Evolutionary conservation across 2,329 filamentous ascomycete genomes (phyloP), one percentile per base, ranked within the genome.

Genomic region (Monosporascus cannonballus): DNA sequence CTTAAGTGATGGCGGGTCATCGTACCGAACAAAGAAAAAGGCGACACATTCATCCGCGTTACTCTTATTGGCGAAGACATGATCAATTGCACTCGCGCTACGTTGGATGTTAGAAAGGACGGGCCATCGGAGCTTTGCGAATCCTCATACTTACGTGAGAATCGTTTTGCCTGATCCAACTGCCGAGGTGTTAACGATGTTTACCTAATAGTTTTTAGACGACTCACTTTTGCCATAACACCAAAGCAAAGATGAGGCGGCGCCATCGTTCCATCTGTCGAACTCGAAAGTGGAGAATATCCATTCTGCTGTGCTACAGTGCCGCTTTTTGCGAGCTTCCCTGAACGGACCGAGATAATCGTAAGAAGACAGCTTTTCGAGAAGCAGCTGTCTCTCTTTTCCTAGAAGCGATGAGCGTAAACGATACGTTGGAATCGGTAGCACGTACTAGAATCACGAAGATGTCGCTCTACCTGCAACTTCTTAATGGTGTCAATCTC

Each of bases 161-260:
- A 64, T 59, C 3, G 60, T 63, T 50, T 68, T 69, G 7, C 66
- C 65, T 1, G 64, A 64, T 0, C 66, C 65, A 51, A 67, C 63
- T 66, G 11, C 30, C 30, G 11, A 14, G 4, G 30, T 34, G 30
- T 34, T 34, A 34, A 14, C 30, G 30, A 34, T 14, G 30, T 34
- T 34, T 14, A 34, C 11, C 3, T 5, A 2, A 54, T 38, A 48
- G 2, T 48, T 2, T 3, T 2, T 9, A 8, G 6, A 49, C 46
- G 30, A 56, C 63, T 54, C 38, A 68, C 66, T 67, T 41, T 67
- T 70, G 0, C 67, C 67, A 2, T 56, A 65, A 36, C 61, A 67
- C 67, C 64, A 69, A 0, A 70, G 47, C 1, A 60, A 37, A 1
- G 59, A 47, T 0, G 27, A 48, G 24, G 30, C 27, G 20, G 44